Evolutionary conservation across 148 eudicot species (phyloP).

Genomic region (Selenicereus undatus): DNA sequence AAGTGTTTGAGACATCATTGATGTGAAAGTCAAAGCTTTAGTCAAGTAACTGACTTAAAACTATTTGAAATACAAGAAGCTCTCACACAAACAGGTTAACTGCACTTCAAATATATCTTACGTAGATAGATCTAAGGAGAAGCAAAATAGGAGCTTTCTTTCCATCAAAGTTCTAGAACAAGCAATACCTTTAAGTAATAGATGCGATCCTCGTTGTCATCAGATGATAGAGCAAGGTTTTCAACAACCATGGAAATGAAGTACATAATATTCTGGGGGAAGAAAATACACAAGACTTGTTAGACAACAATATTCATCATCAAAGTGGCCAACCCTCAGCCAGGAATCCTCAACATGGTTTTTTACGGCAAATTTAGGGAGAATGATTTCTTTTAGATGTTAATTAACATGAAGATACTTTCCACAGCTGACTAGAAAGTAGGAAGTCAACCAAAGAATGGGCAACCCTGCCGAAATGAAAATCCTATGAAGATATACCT

Average conservation of each 20-base stretch:
- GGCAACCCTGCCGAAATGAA: not conserved
- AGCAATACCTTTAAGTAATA: slow-evolving; percentile 81
- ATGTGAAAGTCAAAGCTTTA: no score
- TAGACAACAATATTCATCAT: not conserved
- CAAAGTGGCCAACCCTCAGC: not conserved
- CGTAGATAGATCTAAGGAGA: no score
- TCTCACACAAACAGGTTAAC: no score
- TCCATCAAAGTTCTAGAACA: not conserved
- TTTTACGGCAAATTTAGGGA: no score
- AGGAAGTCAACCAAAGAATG: slow-evolving; percentile 3
- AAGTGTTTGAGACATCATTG: no score
- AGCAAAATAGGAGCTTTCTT: not conserved
- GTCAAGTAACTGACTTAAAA: no score
- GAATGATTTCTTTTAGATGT: not conserved
- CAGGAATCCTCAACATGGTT: not conserved
- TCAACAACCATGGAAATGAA: slow-evolving; percentile 86
- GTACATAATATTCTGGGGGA: slow-evolving; percentile 83
- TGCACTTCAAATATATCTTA: no score
- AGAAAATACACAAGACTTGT: slow-evolving; percentile 8
- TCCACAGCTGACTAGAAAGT: no score
- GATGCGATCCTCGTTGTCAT: slow-evolving; percentile 85
- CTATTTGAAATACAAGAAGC: no score
- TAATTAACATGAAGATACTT: not conserved
- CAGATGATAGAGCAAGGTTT: slow-evolving; percentile 82
- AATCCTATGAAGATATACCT: slow-evolving; percentile 44